Percentiles rank a stretch among this genome's conserved stretches.
Evolutionary conservation across 2,329 filamentous ascomycete species (phyloP).

Genomic region (Diaporthe batatas): DNA sequence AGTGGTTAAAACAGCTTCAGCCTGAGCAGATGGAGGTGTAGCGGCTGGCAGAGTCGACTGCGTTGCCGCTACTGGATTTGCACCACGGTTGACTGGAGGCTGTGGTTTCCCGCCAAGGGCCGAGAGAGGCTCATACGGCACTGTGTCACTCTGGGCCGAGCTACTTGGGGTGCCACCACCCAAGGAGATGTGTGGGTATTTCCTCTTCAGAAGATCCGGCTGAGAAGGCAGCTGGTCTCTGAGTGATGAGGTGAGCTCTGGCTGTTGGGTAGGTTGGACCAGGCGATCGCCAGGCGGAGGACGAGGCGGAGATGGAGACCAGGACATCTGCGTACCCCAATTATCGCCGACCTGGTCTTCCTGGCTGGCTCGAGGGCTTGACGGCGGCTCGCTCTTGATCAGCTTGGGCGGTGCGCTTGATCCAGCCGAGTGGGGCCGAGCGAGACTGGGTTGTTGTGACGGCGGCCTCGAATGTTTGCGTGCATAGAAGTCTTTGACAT

Average conservation of each 20-base stretch:
- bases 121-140: conserved; percentile 50
- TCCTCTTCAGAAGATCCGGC: conserved; percentile 14
- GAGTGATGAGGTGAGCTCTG: neutral
- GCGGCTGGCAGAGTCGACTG: conserved; percentile 39
- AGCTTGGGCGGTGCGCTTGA: neutral
- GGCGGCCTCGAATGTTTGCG: conserved; percentile 41
- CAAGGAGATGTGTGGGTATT: conserved; percentile 29
- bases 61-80: conserved; percentile 35
- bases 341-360: conserved; percentile 3
- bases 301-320: conserved; percentile 19
- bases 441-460: conserved; percentile 42
- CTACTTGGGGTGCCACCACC: conserved; percentile 47
- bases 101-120: conserved; percentile 44
- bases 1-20: conserved; percentile 48
- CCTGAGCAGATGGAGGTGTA: conserved; percentile 52
- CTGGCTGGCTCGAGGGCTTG: neutral
- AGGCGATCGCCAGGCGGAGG: neutral
- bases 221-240: neutral
- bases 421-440: neutral
- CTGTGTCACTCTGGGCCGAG: conserved; percentile 48
- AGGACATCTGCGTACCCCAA: conserved; percentile 3
- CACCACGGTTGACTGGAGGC: conserved; percentile 46
- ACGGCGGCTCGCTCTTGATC: neutral
- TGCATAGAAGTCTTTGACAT: conserved; percentile 45
- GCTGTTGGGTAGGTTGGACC: neutral